phyloP scores from a whole-genome alignment of 2,329 filamentous ascomycete species.

The Sarocladium kiliense region DNA sequence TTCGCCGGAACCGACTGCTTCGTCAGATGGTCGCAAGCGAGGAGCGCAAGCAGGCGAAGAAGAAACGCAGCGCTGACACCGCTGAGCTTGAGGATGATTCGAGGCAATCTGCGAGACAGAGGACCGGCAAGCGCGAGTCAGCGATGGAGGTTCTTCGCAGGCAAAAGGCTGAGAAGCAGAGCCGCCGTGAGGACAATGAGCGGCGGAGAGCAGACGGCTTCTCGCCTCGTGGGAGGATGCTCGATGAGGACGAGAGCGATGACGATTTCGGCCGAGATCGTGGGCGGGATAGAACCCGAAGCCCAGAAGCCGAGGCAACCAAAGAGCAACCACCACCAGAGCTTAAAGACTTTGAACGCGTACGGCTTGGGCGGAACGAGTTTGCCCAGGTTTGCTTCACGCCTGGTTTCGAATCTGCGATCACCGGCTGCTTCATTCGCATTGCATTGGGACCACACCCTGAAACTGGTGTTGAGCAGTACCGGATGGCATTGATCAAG shows the following conservation, averaged over 20 bases:
- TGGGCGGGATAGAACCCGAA: constrained; percentile 57
- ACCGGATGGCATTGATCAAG: constrained; percentile 86
- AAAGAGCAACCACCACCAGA: constrained; percentile 68
- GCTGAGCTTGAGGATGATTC: constrained; percentile 73
- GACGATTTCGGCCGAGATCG: constrained; percentile 66
- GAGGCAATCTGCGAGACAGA: constrained; percentile 68
- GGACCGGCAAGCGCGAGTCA: constrained; percentile 48
- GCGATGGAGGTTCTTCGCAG: constrained; percentile 67
- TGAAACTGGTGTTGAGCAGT: constrained; percentile 67
- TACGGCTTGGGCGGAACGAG: constrained; percentile 76
- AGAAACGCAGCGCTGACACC: constrained; percentile 72
- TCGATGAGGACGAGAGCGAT: constrained; percentile 66
- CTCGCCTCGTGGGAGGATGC: constrained; percentile 27
- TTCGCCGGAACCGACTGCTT: constrained; percentile 76
- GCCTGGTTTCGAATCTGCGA: constrained; percentile 77
- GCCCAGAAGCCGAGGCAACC: constrained; percentile 59
- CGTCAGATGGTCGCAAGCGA: constrained; percentile 70
- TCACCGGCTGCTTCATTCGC: constrained; percentile 79
- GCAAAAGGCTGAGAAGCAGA: constrained; percentile 56
- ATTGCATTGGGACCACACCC: constrained; percentile 77
- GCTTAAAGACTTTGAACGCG: constrained; percentile 76
- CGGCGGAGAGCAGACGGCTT: constrained; percentile 50
- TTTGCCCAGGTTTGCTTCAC: constrained; percentile 93
- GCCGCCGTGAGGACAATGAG: constrained; percentile 47
- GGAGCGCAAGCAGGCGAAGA: constrained; percentile 47